Evolutionary conservation across 192 early-diverging fungal genomes (phyloP), one percentile per base, ranked within the genome.

Genomic region (Umbelopsis sp.): DNA sequence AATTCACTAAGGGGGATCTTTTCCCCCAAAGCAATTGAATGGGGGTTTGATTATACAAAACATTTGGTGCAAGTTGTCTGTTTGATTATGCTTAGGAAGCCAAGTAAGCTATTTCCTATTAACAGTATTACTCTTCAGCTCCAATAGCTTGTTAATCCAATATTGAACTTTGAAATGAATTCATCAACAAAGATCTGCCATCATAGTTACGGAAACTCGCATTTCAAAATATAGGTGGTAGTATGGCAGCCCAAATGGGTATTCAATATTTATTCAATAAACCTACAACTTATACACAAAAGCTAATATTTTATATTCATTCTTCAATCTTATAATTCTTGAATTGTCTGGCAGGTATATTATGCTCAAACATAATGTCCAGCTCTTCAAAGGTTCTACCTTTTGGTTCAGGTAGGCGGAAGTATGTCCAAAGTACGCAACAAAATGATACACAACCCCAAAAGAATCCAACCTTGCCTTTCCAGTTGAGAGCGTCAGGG

Each of bases 341-440:
- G 7, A 62, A 62, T 5, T 62, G 22, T 36, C 56, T 62, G 11
- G 56, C 56, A 1, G n/a, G n/a, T 6, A 62, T 24, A 22, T 36
- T 36, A 4, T 36, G 8, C 22, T 62, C 56, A 26, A 62, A 62
- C 56, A 62, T 29, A 11, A 62, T 29, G 22, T 62, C 56, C 26
- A 62, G 56, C 25, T 62, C 56, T 36, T 62, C 56, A 36, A 26
- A 62, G 4, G 56, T 62, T 29, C 56, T 29, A 36, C 56, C 56
- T 22, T 62, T 62, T 29, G 56, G 26, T 22, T 62, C 56, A 14
- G 56, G 56, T 20, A 62, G 56, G 56, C 56, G 56, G 22, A 62
- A 62, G 22, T 34, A 34, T 1, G 29, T 62, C 56, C 56, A 62
- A 11, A 36, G 0, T 6, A 62, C 29, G 29, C 29, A 62, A 0